Conservation (phyloP, 202 grass and related monocot genomes). For the Cymbopogon flexuosus region DNA sequence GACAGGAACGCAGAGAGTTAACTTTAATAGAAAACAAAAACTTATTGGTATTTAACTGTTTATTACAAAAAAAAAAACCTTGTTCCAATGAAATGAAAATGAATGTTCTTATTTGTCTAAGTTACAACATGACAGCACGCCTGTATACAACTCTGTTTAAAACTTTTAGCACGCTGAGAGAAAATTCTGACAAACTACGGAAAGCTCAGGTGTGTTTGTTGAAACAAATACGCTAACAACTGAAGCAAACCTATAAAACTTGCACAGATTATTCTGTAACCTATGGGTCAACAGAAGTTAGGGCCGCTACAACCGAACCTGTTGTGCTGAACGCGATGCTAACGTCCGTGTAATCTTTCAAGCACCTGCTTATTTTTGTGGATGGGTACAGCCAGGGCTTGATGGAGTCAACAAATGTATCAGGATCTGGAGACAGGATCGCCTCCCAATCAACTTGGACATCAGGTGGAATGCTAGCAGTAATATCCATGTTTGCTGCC, state of each 20-base stretch:
- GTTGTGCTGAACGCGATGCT: slow-evolving; percentile 61
- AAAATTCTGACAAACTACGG: not conserved
- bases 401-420: slow-evolving; percentile 43
- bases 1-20: not conserved
- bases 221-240: slow-evolving; percentile 20
- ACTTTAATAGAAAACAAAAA: not conserved
- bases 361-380: slow-evolving; percentile 55
- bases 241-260: slow-evolving; percentile 24
- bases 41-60: not conserved
- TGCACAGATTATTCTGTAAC: not conserved
- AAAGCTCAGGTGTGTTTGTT: not conserved
- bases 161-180: slow-evolving; percentile 17
- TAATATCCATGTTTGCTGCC: slow-evolving; percentile 90
- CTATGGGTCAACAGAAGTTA: slow-evolving; percentile 63
- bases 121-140: slow-evolving; percentile 32
- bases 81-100: slow-evolving; percentile 11
- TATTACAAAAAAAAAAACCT: slow-evolving; percentile 36
- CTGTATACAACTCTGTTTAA: slow-evolving; percentile 9
- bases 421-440: slow-evolving; percentile 58
- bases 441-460: slow-evolving; percentile 95
- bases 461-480: slow-evolving; percentile 53
- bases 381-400: slow-evolving; percentile 84
- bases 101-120: slow-evolving; percentile 8
- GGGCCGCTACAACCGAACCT: slow-evolving; percentile 68
- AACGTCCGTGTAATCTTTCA: slow-evolving; percentile 76